A percentile compares a stretch with the other conserved stretches of the same genome.
Conservation (phyloP, 805 yeast species). For the Komagataella pastoris region DNA sequence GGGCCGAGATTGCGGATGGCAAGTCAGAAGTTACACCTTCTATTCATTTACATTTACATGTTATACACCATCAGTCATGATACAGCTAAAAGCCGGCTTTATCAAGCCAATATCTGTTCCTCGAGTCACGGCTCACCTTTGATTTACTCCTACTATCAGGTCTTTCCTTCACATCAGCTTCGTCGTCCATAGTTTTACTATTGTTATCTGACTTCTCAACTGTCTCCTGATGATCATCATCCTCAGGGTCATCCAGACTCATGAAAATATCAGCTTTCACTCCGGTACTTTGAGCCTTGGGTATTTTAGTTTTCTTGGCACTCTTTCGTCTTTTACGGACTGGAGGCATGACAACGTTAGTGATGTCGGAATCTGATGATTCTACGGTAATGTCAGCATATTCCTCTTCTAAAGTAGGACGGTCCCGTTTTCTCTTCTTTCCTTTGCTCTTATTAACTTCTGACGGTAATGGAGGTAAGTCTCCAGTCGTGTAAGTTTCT, state of each 20-base stretch:
- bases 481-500: constrained; percentile 3
- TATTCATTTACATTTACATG: not conserved
- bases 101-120: not conserved
- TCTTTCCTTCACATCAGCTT: not conserved
- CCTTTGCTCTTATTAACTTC: constrained; percentile 19
- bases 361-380: not conserved
- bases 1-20: not conserved
- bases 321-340: not conserved
- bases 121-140: not conserved
- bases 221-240: not conserved
- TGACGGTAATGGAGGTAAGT: constrained; percentile 19
- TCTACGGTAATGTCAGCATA: not conserved
- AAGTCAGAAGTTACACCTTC: not conserved
- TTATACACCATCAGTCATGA: not conserved
- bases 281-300: not conserved
- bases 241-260: not conserved
- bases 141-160: not conserved
- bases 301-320: not conserved
- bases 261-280: not conserved
- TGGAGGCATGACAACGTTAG: not conserved
- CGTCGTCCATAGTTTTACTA: not conserved
- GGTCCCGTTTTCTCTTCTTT: not conserved
- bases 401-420: not conserved
- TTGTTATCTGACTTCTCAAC: not conserved
- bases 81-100: not conserved